These are phyloP conservation scores for Pyropia yezoensis DNA, from an alignment of 23 red algal genomes.

Conservation along the genomic window DNA sequence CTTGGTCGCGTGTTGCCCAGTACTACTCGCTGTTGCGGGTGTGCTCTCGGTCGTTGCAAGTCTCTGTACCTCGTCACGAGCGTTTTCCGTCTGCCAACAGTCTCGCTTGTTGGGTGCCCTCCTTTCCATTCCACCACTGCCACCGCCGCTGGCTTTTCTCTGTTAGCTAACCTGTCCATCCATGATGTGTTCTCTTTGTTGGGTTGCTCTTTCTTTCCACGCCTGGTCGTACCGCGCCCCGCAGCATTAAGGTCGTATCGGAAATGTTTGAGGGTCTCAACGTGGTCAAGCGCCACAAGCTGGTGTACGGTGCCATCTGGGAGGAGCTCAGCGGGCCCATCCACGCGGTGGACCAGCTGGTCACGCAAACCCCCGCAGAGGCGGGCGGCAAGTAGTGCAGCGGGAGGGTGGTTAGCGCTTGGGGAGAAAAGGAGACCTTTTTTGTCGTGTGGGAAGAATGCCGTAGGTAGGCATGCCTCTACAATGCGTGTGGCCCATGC, in stretches of 20 bases:
- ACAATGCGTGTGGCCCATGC: too few species aligned
- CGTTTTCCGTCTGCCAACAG: too few species aligned
- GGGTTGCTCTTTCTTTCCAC: background rate
- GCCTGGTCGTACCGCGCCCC: background rate
- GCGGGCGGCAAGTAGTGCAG: constrained; percentile 12
- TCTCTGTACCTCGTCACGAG: background rate
- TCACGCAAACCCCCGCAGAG: constrained; percentile 70
- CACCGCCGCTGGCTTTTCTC: too few species aligned
- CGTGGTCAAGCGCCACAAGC: constrained; percentile 67
- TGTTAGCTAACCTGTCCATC: background rate
- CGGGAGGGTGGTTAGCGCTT: too few species aligned
- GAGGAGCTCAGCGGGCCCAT: constrained; percentile 90
- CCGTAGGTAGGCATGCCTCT: too few species aligned
- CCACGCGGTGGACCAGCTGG: constrained; percentile 82
- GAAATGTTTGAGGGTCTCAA: constrained; percentile 66
- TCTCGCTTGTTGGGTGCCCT: too few species aligned
- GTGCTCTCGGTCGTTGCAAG: too few species aligned
- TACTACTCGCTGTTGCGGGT: too few species aligned
- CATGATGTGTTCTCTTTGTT: background rate
- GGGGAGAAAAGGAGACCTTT: too few species aligned
- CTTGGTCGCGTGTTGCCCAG: too few species aligned
- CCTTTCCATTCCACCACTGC: background rate
- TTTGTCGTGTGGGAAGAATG: too few species aligned
- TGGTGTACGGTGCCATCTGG: constrained; percentile 95
- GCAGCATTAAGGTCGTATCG: constrained; percentile 58